These are phyloP conservation scores for Penicillium occitanis DNA, from an alignment of 2,329 filamentous ascomycete genomes.

Conservation along the genomic window DNA sequence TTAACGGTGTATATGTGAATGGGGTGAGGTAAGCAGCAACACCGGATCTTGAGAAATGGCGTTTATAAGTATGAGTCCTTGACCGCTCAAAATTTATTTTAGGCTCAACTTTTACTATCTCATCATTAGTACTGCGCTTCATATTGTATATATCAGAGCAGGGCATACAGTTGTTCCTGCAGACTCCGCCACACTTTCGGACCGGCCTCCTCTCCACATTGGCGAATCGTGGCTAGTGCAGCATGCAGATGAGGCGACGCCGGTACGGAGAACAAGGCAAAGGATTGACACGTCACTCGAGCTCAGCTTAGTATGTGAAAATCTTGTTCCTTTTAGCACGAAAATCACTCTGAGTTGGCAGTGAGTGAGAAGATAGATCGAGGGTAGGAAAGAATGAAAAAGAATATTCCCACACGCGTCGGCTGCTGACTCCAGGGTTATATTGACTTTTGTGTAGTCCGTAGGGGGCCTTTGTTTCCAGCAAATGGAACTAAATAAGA, in stretches of 20 bases:
- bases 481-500: background rate
- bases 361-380: background rate
- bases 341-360: background rate
- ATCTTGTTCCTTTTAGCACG: background rate
- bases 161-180: conserved; percentile 19
- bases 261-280: conserved; percentile 15
- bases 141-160: conserved; percentile 8
- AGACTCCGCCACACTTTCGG: conserved; percentile 39
- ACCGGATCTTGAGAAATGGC: conserved; percentile 1
- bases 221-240: conserved; percentile 21
- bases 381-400: conserved; percentile 1
- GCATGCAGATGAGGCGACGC: conserved; percentile 21
- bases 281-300: conserved; percentile 22
- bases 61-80: conserved; percentile 10
- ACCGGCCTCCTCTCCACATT: conserved; percentile 28
- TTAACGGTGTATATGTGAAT: conserved; percentile 1
- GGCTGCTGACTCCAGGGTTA: conserved; percentile 14
- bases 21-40: conserved; percentile 4
- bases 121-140: conserved; percentile 1
- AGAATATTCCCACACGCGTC: conserved; percentile 11
- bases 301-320: conserved; percentile 18
- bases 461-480: background rate
- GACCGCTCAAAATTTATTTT: conserved; percentile 3
- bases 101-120: conserved; percentile 10
- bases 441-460: conserved; percentile 8